phyloP scores from a whole-genome alignment of 202 grass and related monocot genomes.

The Zoysia matrella region DNA sequence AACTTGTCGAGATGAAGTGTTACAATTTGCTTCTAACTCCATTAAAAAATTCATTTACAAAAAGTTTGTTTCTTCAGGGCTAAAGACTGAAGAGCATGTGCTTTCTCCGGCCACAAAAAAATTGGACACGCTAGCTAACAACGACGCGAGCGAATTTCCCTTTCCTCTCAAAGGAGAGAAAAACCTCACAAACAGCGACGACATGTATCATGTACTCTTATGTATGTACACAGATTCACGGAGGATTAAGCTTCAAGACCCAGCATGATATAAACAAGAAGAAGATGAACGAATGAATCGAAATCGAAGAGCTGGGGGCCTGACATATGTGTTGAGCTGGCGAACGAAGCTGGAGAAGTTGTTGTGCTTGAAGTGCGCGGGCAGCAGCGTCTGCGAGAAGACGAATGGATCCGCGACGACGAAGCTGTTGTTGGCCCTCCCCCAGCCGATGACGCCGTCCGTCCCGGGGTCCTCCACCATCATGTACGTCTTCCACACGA shows the following conservation, averaged over 20 bases:
- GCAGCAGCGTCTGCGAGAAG: constrained; percentile 77
- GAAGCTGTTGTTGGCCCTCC: constrained; percentile 74
- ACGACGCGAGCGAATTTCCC: too few species aligned
- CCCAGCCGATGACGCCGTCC: constrained; percentile 73
- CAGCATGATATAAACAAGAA: too few species aligned
- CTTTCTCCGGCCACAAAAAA: neutral
- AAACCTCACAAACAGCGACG: too few species aligned
- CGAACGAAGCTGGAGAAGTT: constrained; percentile 66
- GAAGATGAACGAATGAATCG: neutral
- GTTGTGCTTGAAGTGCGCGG: neutral
- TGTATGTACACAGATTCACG: too few species aligned
- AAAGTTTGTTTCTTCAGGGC: neutral
- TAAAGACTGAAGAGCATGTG: neutral
- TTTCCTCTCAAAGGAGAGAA: too few species aligned
- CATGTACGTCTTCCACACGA: constrained; percentile 88
- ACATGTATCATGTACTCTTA: too few species aligned
- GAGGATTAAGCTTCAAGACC: too few species aligned
- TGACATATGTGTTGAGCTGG: constrained; percentile 94
- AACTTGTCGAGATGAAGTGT: neutral
- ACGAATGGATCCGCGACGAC: constrained; percentile 72
- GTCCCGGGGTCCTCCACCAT: constrained; percentile 78
- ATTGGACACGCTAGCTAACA: neutral
- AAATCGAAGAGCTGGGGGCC: neutral
- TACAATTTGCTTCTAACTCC: neutral
- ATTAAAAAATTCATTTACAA: constrained; percentile 10